Conservation (phyloP, 2,329 filamentous ascomycete species). For the Whalleya microplaca region DNA sequence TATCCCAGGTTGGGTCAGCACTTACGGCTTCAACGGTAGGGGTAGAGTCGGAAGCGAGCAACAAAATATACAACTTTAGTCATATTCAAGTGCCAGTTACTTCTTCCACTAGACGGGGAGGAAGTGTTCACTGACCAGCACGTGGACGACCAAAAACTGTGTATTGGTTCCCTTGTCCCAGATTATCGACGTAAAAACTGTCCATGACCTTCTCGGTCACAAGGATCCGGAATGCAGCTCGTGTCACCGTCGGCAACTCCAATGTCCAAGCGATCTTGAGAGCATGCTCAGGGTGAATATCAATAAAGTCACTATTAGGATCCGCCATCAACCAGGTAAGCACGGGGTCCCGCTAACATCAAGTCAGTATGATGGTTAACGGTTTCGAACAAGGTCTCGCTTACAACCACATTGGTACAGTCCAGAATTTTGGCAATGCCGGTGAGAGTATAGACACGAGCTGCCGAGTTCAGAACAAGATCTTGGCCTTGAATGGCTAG, state of each 20-base stretch:
- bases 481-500: slow-evolving; percentile 59
- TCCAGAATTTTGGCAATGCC: slow-evolving; percentile 64
- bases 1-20: neutral
- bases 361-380: slow-evolving; percentile 14
- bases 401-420: slow-evolving; percentile 48
- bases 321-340: slow-evolving; percentile 61
- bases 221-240: slow-evolving; percentile 60
- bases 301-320: slow-evolving; percentile 62
- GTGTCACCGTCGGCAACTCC: slow-evolving; percentile 46
- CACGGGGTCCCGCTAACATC: slow-evolving; percentile 48
- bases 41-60: slow-evolving; percentile 44
- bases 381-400: slow-evolving; percentile 18
- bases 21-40: neutral
- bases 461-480: slow-evolving; percentile 64
- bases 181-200: slow-evolving; percentile 3
- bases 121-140: slow-evolving; percentile 38
- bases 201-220: slow-evolving; percentile 61
- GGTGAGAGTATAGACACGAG: slow-evolving; percentile 69
- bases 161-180: slow-evolving; percentile 19
- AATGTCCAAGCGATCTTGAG: slow-evolving; percentile 60
- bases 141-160: slow-evolving; percentile 50
- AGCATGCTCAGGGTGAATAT: slow-evolving; percentile 64
- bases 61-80: slow-evolving; percentile 23
- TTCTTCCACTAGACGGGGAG: neutral
- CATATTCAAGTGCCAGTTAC: too few species aligned